Evolutionary conservation across 1,284 basidiomycete species (phyloP).

Genomic region (Cutaneotrichosporon cutaneum): DNA sequence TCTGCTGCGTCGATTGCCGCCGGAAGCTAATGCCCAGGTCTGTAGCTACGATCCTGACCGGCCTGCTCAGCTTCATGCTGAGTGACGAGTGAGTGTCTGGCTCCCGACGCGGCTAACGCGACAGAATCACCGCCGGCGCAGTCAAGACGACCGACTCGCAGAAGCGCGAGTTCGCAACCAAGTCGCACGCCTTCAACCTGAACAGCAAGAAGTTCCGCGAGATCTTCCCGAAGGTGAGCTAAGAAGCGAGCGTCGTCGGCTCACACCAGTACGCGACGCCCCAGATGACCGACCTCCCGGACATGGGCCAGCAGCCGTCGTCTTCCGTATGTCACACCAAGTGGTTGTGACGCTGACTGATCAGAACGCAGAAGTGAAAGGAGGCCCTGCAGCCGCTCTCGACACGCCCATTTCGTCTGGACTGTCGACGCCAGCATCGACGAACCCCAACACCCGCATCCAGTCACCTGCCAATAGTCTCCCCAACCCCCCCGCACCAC

Average conservation of each 20-base stretch:
- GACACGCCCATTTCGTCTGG: conserved; percentile 18
- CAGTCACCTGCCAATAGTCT: background rate
- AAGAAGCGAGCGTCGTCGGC: conserved; percentile 15
- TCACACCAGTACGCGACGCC: conserved; percentile 65
- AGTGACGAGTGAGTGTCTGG: conserved; percentile 67
- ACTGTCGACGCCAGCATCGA: conserved; percentile 12
- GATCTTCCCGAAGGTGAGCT: conserved; percentile 74
- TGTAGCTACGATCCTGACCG: conserved; percentile 70
- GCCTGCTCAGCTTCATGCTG: conserved; percentile 91
- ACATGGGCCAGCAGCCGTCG: conserved; percentile 64
- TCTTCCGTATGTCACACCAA: conserved; percentile 15
- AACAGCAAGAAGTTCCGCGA: conserved; percentile 76
- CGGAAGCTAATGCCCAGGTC: conserved; percentile 29
- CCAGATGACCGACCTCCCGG: conserved; percentile 69
- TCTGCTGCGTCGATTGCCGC: background rate
- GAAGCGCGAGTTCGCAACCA: conserved; percentile 70
- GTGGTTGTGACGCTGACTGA: conserved; percentile 12
- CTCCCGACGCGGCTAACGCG: background rate
- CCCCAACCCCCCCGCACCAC: background rate
- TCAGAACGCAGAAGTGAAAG: conserved; percentile 17
- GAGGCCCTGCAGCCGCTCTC: background rate
- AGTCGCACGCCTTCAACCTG: conserved; percentile 83
- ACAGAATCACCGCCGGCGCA: conserved; percentile 82
- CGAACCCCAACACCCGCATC: conserved; percentile 3
- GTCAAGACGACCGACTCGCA: conserved; percentile 76